phyloP scores from a whole-genome alignment of 2,329 filamentous ascomycete genomes.

The Monosporascus ibericus region DNA sequence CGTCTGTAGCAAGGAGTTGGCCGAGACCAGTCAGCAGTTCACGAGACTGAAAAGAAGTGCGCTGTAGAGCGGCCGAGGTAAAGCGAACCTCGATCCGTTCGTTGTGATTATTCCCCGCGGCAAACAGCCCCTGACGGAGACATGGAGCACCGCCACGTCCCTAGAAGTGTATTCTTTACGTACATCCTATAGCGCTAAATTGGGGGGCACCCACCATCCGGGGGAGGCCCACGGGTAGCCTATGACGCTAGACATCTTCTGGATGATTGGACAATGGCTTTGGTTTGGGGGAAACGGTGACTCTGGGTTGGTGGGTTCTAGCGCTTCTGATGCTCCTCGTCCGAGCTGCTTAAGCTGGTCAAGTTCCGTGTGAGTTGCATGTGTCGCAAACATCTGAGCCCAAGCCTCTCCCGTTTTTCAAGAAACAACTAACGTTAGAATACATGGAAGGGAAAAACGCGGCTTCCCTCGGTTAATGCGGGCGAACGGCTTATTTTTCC shows the following conservation, averaged over 20 bases:
- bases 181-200: no score
- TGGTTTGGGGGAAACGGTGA: not conserved
- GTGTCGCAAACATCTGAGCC: no score
- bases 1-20: no score
- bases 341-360: no score
- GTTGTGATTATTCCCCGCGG: not conserved
- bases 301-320: not conserved
- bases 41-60: no score
- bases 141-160: not conserved
- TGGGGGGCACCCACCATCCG: no score
- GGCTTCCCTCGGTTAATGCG: slow-evolving; percentile 28
- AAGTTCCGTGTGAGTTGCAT: no score
- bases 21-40: no score
- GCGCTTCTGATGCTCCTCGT: not conserved
- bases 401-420: no score
- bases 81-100: not conserved
- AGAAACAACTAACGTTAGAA: no score
- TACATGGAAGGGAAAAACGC: slow-evolving; percentile 1
- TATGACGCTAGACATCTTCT: not conserved
- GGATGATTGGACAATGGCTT: slow-evolving; percentile 12
- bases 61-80: not conserved
- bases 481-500: slow-evolving; percentile 10
- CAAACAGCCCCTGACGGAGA: not conserved
- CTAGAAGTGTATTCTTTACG: not conserved
- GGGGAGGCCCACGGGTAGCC: no score